Evolutionary conservation across 768 basidiomycete species (phyloP), one percentile per base, ranked within the genome.

Genomic region (Piloderma croceum): DNA sequence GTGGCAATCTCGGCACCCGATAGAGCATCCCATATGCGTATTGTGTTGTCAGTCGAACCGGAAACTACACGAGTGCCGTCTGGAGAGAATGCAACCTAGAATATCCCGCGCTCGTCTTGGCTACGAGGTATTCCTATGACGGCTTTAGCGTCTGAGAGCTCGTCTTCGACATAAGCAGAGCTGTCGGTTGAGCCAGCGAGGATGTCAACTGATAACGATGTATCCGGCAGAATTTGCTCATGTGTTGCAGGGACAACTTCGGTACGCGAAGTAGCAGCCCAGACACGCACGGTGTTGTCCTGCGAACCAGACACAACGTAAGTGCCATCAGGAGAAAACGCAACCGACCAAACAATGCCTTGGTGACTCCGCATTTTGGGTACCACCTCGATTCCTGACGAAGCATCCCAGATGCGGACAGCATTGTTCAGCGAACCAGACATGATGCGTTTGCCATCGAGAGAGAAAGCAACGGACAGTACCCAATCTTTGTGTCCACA

Each of bases 371-470:
- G 25, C 15, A 54, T 19, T 18, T 46, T 45, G 12, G 15, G 13
- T 11, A 17, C 21, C 6, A 24, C 15, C 7, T 24, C 49, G 20
- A 42, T 42, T 4, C 62, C 67, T 15, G 24, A 57, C 23, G 43
- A 53, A 37, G 59, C 35, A 49, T 67, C 59, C 66, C 67, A 69
- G 18, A 68, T 43, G 19, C 60, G 46, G 18, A 67, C 51, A 19
- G 56, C 63, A 10, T 47, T 47, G 31, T 48, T 54, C 44, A 58
- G 39, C 21, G 68, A 70, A 13, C 62, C 60, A 18, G 69, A 69
- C 4, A 56, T 64, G 22, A 67, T 43, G 17, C 52, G 55, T 19
- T 25, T 27, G 5, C 49, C 53, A 31, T 56, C 49, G 3, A 47
- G 46, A 3, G 54, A 57, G 40, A 54, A 60, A 11, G 49, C 46